Evolutionary conservation across 306 rosid species (phyloP), one percentile per base, ranked within the genome.

Genomic region (Begonia peltatifolia): DNA sequence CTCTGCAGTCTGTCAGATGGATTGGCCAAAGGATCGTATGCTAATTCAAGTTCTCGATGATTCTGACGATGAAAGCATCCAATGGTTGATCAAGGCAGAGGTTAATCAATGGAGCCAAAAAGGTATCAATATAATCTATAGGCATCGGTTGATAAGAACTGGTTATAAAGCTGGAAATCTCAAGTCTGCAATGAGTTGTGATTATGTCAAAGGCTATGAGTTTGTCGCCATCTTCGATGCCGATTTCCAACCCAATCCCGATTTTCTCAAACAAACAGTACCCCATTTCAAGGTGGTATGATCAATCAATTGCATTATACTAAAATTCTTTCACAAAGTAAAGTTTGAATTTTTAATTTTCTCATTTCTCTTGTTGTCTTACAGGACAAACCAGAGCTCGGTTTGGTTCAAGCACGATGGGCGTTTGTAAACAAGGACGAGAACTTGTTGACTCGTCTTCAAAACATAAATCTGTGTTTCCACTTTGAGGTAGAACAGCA

Each of bases 401-500:
- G 99, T 17, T 73, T 92, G 54, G 99, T 92, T 47, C 99, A 92
- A 47, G 99, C 99, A 41, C 71, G 99, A 50, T 92, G 99, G 99
- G 62, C 94, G 8, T 92, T 75, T 60, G 93, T 92, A 63, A 92
- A 92, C 83, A 81, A 79, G 75, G 99, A 87, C 14, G 99, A 86
- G 80, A 92, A 92, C 66, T 74, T 92, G 49, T 93, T 92, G 4
- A 71, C 99, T 14, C 76, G 99, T 78, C 96, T 87, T 11, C 99
- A 92, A 61, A 86, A 92, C 77, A 74, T 92, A 63, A 92, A 92
- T 59, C 67, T 92, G 64, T 92, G 99, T 76, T 92, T 92, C 79
- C 99, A 92, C 75, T 92, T 92, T 72, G 99, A 92, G 68, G 99
- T 92, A 68, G 99, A 92, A 41, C 99, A 92, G 80, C 99, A 92